Percentiles rank a stretch among this genome's conserved stretches.
These are phyloP conservation scores for Scleromitrula shiraiana DNA, from an alignment of 2,329 filamentous ascomycete genomes.

Conservation along the genomic window DNA sequence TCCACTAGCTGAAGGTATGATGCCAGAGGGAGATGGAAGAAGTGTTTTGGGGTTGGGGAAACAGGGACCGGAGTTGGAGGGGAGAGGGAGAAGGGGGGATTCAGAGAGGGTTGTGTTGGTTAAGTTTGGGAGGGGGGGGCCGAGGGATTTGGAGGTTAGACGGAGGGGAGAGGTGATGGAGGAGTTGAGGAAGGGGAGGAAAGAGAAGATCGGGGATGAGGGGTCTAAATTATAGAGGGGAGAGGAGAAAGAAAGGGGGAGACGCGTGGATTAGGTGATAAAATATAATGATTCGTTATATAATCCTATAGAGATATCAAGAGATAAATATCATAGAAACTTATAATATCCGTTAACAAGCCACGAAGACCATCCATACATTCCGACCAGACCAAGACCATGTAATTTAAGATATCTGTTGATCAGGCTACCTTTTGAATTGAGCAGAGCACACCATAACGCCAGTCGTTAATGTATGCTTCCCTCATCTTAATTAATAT, in stretches of 20 bases:
- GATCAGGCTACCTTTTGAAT: too few relatives aligned
- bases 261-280: constrained; percentile 45
- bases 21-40: constrained; percentile 43
- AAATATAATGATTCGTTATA: too few relatives aligned
- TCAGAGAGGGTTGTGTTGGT: constrained; percentile 51
- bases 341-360: too few relatives aligned
- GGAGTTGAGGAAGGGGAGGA: constrained; percentile 35
- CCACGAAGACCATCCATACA: too few relatives aligned
- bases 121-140: constrained; percentile 42
- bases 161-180: constrained; percentile 41
- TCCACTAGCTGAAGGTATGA: constrained; percentile 40
- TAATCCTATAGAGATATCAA: too few relatives aligned
- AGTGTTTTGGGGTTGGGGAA: constrained; percentile 49
- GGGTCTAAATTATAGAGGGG: constrained; percentile 15
- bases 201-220: constrained; percentile 42
- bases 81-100: constrained; percentile 44
- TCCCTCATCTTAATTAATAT: too few relatives aligned
- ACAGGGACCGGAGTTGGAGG: constrained; percentile 47
- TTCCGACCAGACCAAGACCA: too few relatives aligned
- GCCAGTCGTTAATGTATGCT: too few relatives aligned
- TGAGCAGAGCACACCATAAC: too few relatives aligned
- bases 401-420: too few relatives aligned
- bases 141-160: constrained; percentile 45
- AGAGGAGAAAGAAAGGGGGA: constrained; percentile 33
- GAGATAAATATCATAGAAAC: too few relatives aligned